Percentiles rank a stretch among this genome's conserved stretches.
Evolutionary conservation across 768 basidiomycete genomes (phyloP).

Genomic region (Phanerochaete carnosa): DNA sequence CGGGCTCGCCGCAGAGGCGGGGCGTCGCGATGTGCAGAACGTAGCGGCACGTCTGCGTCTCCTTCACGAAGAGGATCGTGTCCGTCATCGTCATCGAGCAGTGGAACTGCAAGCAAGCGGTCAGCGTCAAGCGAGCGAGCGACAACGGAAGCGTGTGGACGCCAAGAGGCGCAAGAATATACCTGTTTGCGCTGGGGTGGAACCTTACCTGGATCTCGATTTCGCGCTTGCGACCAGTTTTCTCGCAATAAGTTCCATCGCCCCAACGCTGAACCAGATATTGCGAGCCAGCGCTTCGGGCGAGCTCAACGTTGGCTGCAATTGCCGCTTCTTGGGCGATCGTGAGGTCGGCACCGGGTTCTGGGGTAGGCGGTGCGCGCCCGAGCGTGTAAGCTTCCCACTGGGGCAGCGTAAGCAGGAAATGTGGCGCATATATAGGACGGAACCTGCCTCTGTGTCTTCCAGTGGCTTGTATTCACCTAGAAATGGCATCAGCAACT

Average conservation of each 20-base stretch:
- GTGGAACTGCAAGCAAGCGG: constrained; percentile 61
- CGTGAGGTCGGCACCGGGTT: constrained; percentile 61
- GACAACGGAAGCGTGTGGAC: neutral
- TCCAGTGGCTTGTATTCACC: constrained; percentile 78
- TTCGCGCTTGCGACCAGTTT: constrained; percentile 81
- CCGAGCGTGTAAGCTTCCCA: constrained; percentile 80
- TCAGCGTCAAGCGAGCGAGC: constrained; percentile 2
- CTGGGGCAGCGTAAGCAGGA: constrained; percentile 29
- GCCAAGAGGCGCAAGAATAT: neutral
- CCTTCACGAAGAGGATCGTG: constrained; percentile 87
- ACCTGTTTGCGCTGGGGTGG: neutral
- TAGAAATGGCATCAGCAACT: constrained; percentile 28
- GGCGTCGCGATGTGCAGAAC: constrained; percentile 94
- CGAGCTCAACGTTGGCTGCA: constrained; percentile 71
- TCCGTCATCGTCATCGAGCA: constrained; percentile 95
- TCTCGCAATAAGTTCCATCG: constrained; percentile 91
- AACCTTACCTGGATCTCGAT: constrained; percentile 88
- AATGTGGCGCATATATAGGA: constrained; percentile 15
- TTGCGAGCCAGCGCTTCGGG: constrained; percentile 74
- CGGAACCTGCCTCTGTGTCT: constrained; percentile 68
- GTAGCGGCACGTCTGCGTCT: constrained; percentile 92
- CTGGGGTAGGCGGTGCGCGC: constrained; percentile 57
- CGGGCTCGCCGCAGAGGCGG: constrained; percentile 88
- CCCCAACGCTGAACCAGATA: constrained; percentile 93
- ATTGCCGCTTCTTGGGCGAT: constrained; percentile 63